Base-by-base conservation (phyloP, 2,329 filamentous ascomycete species). In the Microdochium bolleyi region DNA sequence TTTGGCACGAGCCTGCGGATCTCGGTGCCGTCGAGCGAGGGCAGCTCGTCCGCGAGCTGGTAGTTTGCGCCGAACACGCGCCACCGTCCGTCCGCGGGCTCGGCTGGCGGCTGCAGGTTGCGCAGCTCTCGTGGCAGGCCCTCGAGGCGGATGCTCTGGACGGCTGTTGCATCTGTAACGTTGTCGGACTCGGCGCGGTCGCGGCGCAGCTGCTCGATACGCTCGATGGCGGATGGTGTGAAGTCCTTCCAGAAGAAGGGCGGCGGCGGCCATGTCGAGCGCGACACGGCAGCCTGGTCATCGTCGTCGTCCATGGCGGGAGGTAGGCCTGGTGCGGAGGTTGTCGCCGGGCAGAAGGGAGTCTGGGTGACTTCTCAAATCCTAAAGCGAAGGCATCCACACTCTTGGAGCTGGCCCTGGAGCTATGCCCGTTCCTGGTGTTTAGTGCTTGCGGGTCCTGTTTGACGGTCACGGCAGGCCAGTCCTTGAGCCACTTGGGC, bases 231-330 rank as follows among this genome's bases (percentile, higher is more conserved):
- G 25, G 87, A 82, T 2, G 83, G 68, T 0, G 89, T 96, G 70
- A 97, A 97, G 67, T 88, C 79, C 60, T 87, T 85, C 84, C 89
- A 97, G 72, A 96, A 95, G 1, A 87, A 85, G 24, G 94, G 94
- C 24, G 94, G 94, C 51, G 87, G 83, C 24, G 94, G 92, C 66
- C 91, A 96, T 41, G 85, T 83, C 24, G 87, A 83, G 24, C 48
- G 41, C 48, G 83, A 77, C 61, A 79, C 69, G 49, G 75, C 46
- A 16, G 50, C 13, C 22, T 48, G 49, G 49, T 60, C 58, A 49
- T 65, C 62, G 51, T 66, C 64, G 51, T 66, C 64, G 32, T 64
- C 64, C 64, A 67, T 67, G 3, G 41, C 46, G 50, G n/a, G 9
- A 2, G 49, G 25, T 4, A 11, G 44, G 41, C 21, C 30, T 11